phyloP scores from a whole-genome alignment of 2,329 filamentous ascomycete species.

The Whalleya microplaca region DNA sequence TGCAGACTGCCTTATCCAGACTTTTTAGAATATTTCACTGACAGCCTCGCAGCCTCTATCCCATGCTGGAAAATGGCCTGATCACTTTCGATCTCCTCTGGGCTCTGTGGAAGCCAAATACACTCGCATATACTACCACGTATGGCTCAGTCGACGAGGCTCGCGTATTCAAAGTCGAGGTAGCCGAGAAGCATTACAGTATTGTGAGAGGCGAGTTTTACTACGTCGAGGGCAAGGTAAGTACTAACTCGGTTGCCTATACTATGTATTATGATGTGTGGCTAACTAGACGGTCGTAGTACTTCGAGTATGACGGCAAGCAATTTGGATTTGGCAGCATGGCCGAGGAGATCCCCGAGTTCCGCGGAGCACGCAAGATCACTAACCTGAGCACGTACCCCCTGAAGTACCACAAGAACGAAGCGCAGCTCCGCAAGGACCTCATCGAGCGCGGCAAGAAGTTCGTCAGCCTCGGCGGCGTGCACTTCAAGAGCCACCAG shows the following conservation, averaged over 20 bases:
- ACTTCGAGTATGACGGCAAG: conserved; percentile 89
- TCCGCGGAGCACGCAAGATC: conserved; percentile 83
- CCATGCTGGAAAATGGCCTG: conserved; percentile 77
- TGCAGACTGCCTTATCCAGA: neutral
- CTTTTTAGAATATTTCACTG: neutral
- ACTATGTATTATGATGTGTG: neutral
- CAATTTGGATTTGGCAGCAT: conserved; percentile 77
- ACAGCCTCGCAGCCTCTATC: conserved; percentile 62
- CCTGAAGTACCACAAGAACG: conserved; percentile 76
- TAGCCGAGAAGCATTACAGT: conserved; percentile 69
- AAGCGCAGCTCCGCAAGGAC: conserved; percentile 63
- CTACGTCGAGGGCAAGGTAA: conserved; percentile 68
- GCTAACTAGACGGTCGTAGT: conserved; percentile 45
- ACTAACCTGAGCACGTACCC: conserved; percentile 78
- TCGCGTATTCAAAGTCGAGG: conserved; percentile 80
- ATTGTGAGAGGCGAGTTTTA: conserved; percentile 78
- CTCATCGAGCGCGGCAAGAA: conserved; percentile 83
- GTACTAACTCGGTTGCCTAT: conserved; percentile 1
- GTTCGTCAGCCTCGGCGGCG: conserved; percentile 79
- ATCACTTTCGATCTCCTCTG: conserved; percentile 90
- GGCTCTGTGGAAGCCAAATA: conserved; percentile 88
- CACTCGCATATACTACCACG: conserved; percentile 75
- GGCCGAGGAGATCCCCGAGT: conserved; percentile 70
- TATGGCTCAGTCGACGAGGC: conserved; percentile 79
- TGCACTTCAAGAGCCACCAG: conserved; percentile 81